Evolutionary conservation across 176 grass and related monocot genomes (phyloP), one percentile per base, ranked within the genome.

Genomic region (Oryza meridionalis): DNA sequence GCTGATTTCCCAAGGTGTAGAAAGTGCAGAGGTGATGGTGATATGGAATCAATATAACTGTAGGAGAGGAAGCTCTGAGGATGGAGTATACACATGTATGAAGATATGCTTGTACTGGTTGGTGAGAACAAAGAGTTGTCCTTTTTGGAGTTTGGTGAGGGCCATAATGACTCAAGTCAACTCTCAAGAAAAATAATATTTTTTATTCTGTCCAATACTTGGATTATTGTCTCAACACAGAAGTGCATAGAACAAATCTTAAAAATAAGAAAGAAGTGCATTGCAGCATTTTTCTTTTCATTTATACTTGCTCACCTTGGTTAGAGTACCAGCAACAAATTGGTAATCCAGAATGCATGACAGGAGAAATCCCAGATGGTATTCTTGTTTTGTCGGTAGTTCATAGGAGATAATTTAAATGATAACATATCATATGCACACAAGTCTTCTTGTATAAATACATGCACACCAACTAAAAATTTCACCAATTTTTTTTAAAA

Each of bases 161-260:
- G 43, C 42, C 77, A 80, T 17, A 25, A 17, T 80, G 26, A 4
- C 64, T 47, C 77, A 35, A 32, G 51, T 73, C 24, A 72, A 82
- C 69, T 82, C 59, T 61, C 69, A 15, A 26, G 11, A 26, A 40
- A 3, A 49, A 29, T 0, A 29, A 9, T 29, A 7, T 17, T 58
- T 58, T 21, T 27, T 73, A 16, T 61, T 62, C 9, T 25, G 25
- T 29, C 12, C 44, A 49, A 10, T 15, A 19, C 6, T 26, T 73
- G 44, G 24, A 49, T 29, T 73, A 17, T 46, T 45, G 11, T 45
- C 40, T 45, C 69, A 25, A 71, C 21, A 13, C 37, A 13, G 5
- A 72, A 13, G 40, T 72, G n/a, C 17, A 58, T 21, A 8, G 16
- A 7, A 21, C 17, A 58, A 7, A 58, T 19, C 16, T 8, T 58